Conservation (phyloP, 129 eudicot species). For the Flaveria robusta region DNA sequence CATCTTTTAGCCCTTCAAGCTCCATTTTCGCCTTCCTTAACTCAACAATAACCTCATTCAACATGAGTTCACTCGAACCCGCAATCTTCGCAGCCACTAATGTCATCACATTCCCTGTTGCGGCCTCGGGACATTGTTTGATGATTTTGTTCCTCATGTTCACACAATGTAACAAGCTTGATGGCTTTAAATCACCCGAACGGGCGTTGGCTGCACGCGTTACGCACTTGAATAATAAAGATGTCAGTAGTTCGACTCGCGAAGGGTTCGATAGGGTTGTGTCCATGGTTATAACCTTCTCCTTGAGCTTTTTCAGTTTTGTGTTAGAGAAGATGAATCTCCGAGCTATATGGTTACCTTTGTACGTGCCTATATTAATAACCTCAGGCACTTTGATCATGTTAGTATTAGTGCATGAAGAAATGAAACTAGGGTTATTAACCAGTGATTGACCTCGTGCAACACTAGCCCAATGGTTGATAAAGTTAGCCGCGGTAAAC, state of each 20-base stretch:
- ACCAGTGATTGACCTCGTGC: not conserved
- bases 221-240: slow-evolving; percentile 9
- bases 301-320: slow-evolving; percentile 11
- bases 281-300: not conserved
- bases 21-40: slow-evolving; percentile 12
- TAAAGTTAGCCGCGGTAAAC: not conserved
- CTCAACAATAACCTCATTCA: not conserved
- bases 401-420: not conserved
- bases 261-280: slow-evolving; percentile 1
- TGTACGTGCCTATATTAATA: not conserved
- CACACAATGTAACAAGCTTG: not conserved
- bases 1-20: not conserved
- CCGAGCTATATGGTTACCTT: not conserved
- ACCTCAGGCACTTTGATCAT: not conserved
- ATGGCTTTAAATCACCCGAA: slow-evolving; percentile 1
- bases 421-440: not conserved
- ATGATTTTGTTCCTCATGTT: slow-evolving; percentile 16
- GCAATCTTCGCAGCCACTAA: not conserved
- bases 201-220: not conserved
- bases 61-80: not conserved
- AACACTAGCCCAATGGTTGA: slow-evolving; percentile 14
- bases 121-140: not conserved
- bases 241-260: slow-evolving; percentile 21
- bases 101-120: slow-evolving; percentile 15
- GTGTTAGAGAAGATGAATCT: slow-evolving; percentile 27